Percentiles rank a stretch among this genome's conserved stretches.
phyloP scores from a whole-genome alignment of 345 rosid genomes.

The Kandelia obovata region DNA sequence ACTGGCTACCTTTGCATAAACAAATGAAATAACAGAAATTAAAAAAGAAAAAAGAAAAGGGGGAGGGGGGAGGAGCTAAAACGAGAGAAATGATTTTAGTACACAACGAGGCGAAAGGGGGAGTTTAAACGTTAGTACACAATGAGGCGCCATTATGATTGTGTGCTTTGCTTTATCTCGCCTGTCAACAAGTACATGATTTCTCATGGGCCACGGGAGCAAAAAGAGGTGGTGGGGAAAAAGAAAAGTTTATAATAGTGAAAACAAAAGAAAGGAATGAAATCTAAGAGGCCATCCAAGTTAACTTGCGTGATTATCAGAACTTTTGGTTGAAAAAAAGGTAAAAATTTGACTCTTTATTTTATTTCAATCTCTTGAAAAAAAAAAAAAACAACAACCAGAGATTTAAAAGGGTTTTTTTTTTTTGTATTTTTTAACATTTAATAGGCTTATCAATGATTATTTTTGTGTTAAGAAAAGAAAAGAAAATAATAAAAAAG shows the following conservation, averaged over 20 bases:
- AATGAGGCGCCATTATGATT: constrained; percentile 45
- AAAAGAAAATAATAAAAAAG: too few species aligned
- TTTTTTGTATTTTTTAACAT: too few species aligned
- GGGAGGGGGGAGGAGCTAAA: background rate
- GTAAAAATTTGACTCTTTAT: too few species aligned
- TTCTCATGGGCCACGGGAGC: constrained; percentile 27
- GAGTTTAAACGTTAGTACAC: constrained; percentile 27
- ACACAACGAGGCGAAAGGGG: constrained; percentile 26
- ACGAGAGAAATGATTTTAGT: too few species aligned
- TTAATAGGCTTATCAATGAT: too few species aligned
- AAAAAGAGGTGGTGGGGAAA: constrained; percentile 11
- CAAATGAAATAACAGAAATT: background rate
- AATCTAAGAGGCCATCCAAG: too few species aligned
- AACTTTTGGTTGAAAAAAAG: too few species aligned
- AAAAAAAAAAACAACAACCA: too few species aligned
- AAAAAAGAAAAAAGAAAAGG: background rate
- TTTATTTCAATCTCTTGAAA: too few species aligned
- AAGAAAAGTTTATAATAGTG: background rate
- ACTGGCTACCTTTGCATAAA: background rate
- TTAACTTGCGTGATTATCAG: too few species aligned
- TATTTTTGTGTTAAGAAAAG: too few species aligned
- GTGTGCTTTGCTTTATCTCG: constrained; percentile 36
- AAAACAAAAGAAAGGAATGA: background rate
- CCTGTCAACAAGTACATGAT: constrained; percentile 43
- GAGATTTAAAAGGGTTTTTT: too few species aligned